phyloP scores from a whole-genome alignment of 257 asterid genomes.

The Hygrophila difformis region DNA sequence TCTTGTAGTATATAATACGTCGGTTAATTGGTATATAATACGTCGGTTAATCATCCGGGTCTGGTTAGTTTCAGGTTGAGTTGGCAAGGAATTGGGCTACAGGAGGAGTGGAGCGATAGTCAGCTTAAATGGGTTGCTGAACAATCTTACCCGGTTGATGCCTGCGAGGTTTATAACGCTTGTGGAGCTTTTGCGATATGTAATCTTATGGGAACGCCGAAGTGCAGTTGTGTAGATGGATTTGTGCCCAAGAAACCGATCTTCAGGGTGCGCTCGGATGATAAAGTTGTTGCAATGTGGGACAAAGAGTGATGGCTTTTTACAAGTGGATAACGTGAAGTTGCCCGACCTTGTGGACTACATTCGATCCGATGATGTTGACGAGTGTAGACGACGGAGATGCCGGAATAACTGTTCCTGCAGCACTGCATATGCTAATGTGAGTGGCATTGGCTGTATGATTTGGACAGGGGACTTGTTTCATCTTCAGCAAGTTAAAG shows the following conservation, averaged over 20 bases:
- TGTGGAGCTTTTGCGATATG: conserved; percentile 68
- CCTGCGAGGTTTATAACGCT: conserved; percentile 41
- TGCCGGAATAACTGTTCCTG: conserved; percentile 67
- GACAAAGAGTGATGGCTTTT: conserved; percentile 31
- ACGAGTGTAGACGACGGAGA: conserved; percentile 28
- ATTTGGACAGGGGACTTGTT: conserved; percentile 51
- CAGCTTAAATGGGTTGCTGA: conserved; percentile 27
- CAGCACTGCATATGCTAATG: conserved; percentile 52
- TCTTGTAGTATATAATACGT: no score
- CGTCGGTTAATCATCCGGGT: conserved; percentile 15
- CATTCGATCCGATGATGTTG: conserved; percentile 15
- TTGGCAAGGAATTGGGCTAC: conserved; percentile 40
- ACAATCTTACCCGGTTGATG: conserved; percentile 34
- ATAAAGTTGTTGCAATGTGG: conserved; percentile 10
- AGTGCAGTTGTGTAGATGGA: conserved; percentile 50
- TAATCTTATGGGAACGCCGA: conserved; percentile 7
- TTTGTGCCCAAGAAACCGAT: conserved; percentile 51
- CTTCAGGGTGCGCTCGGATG: conserved; percentile 57
- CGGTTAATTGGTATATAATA: no score
- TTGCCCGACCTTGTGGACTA: conserved; percentile 61
- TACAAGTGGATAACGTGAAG: conserved; percentile 27
- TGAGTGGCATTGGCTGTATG: conserved; percentile 54
- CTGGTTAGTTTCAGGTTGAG: conserved; percentile 29
- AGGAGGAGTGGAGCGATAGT: conserved; percentile 33
- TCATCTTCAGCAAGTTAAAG: conserved; percentile 43